Conservation (phyloP, 2,329 filamentous ascomycete genomes). For the Ophiostoma montium region DNA sequence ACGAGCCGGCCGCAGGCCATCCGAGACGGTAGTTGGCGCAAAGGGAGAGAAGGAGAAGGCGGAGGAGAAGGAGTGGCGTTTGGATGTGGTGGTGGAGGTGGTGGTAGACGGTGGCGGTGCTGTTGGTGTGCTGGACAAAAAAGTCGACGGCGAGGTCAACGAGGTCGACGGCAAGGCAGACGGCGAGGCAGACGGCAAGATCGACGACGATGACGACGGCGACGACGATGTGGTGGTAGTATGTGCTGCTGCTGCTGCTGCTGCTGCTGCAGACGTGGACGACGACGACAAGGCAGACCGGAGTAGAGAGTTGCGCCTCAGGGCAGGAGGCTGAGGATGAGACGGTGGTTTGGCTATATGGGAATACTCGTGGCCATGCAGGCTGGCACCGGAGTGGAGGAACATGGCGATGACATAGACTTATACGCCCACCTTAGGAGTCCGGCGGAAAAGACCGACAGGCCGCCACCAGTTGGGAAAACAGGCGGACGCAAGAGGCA, state of each 20-base stretch:
- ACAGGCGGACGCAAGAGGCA: background rate
- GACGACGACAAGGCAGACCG: slow-evolving; percentile 25
- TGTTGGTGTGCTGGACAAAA: background rate
- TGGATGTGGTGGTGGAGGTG: slow-evolving; percentile 2
- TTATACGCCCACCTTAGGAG: background rate
- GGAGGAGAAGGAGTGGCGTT: slow-evolving; percentile 4
- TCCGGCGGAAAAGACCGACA: slow-evolving; percentile 6
- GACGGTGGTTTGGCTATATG: slow-evolving; percentile 18
- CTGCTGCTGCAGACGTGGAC: background rate
- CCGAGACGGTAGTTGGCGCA: slow-evolving; percentile 3
- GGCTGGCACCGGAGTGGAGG: slow-evolving; percentile 42
- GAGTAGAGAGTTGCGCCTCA: slow-evolving; percentile 24
- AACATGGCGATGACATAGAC: slow-evolving; percentile 31
- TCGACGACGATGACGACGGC: slow-evolving; percentile 12
- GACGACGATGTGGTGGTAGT: background rate
- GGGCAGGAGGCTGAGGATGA: slow-evolving; percentile 14
- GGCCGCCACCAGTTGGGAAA: background rate
- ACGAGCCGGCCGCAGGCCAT: slow-evolving; percentile 1
- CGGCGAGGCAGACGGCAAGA: slow-evolving; percentile 16
- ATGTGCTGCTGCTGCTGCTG: too few relatives aligned
- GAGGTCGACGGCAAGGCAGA: background rate
- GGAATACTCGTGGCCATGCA: slow-evolving; percentile 47
- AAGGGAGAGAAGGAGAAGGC: background rate
- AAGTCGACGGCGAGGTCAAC: slow-evolving; percentile 1
- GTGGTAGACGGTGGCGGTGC: background rate